Percentiles rank a stretch among this genome's conserved stretches.
These are phyloP conservation scores for Myriosclerotinia scirpicola DNA, from an alignment of 2,329 filamentous ascomycete genomes.

Conservation along the genomic window DNA sequence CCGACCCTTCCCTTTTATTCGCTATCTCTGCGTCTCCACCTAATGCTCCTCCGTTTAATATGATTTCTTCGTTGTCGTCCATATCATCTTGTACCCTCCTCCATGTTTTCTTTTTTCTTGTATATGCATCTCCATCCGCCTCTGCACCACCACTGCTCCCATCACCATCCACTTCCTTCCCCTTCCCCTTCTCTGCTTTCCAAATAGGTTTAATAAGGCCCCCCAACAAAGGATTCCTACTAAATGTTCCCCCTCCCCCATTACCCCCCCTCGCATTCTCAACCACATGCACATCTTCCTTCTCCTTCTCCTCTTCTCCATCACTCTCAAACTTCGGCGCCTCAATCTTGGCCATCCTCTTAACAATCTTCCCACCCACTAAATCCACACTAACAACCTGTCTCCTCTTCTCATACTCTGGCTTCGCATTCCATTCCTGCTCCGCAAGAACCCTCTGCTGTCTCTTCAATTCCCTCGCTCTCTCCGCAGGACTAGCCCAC, in stretches of 20 bases:
- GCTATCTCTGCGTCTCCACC: slow-evolving; percentile 28
- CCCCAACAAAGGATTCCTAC: slow-evolving; percentile 41
- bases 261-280: slow-evolving; percentile 27
- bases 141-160: background rate
- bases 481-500: slow-evolving; percentile 68
- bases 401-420: slow-evolving; percentile 70
- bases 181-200: slow-evolving; percentile 38
- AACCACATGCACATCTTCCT: slow-evolving; percentile 26
- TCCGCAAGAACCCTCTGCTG: slow-evolving; percentile 68
- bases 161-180: slow-evolving; percentile 31
- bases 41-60: slow-evolving; percentile 44
- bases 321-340: slow-evolving; percentile 27
- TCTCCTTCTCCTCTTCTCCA: slow-evolving; percentile 35
- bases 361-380: slow-evolving; percentile 58
- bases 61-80: slow-evolving; percentile 45
- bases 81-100: slow-evolving; percentile 45
- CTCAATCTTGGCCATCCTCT: slow-evolving; percentile 39
- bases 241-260: slow-evolving; percentile 38
- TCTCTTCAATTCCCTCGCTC: slow-evolving; percentile 66
- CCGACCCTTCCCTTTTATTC: slow-evolving; percentile 29
- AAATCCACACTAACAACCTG: slow-evolving; percentile 70
- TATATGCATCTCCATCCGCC: slow-evolving; percentile 24
- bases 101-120: slow-evolving; percentile 41
- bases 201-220: slow-evolving; percentile 42
- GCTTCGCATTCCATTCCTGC: slow-evolving; percentile 65